Percentiles rank a stretch among this genome's conserved stretches.
These are phyloP conservation scores for Erodium moschatum DNA, from an alignment of 441 rosid species.

Conservation along the genomic window DNA sequence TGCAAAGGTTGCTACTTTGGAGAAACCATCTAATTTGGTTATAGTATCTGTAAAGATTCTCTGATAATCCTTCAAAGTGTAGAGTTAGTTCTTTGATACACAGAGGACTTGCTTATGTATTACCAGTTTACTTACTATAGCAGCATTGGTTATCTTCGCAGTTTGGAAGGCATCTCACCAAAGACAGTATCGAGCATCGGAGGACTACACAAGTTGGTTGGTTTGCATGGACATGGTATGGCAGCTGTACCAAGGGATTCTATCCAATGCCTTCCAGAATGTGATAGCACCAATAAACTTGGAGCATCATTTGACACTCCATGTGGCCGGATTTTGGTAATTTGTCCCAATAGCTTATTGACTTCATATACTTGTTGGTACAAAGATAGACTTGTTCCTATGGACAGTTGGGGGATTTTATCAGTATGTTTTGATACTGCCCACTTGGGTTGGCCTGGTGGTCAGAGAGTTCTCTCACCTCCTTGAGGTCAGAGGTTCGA, in stretches of 20 bases:
- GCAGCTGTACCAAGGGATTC: constrained; percentile 59
- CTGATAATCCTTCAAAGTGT: neutral
- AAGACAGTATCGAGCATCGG: constrained; percentile 47
- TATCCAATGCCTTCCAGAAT: constrained; percentile 56
- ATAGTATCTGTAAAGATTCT: neutral
- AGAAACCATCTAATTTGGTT: neutral
- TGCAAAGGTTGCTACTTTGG: neutral
- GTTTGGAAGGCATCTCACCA: constrained; percentile 45
- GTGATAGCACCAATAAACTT: constrained; percentile 32
- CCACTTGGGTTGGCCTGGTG: no score
- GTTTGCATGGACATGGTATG: constrained; percentile 39
- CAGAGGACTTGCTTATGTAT: no score
- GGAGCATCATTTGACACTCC: constrained; percentile 75
- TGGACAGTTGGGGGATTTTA: neutral
- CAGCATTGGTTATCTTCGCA: constrained; percentile 18
- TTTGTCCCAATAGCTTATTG: constrained; percentile 10
- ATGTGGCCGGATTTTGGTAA: constrained; percentile 53
- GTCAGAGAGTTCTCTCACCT: no score
- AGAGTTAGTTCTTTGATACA: neutral
- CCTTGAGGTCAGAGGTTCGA: no score
- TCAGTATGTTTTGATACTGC: no score
- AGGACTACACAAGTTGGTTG: constrained; percentile 50
- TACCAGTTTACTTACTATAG: neutral
- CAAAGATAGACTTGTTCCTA: neutral
- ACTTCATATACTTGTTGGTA: neutral